Evolutionary conservation across 495 filamentous ascomycete species (phyloP).

Genomic region (Emericellopsis terricola): DNA sequence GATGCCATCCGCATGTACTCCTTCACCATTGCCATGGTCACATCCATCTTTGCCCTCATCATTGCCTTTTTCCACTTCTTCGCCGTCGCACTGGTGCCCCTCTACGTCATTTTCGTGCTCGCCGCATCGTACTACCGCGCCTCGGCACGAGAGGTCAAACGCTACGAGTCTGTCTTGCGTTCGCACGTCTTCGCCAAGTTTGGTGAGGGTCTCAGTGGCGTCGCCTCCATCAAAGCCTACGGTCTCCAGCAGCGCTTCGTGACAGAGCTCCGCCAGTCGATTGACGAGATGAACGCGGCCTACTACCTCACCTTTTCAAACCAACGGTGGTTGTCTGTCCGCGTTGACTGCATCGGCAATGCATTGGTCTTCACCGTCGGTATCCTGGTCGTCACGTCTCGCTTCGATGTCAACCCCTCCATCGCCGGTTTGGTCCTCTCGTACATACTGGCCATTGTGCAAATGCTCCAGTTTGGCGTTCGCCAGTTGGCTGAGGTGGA

Average conservation of each 20-base stretch:
- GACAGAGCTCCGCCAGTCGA: constrained; percentile 41
- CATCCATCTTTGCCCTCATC: constrained; percentile 69
- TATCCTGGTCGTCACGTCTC: constrained; percentile 81
- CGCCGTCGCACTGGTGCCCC: constrained; percentile 69
- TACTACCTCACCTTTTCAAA: constrained; percentile 91
- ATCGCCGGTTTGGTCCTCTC: constrained; percentile 77
- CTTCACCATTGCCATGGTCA: constrained; percentile 60
- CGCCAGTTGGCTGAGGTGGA: constrained; percentile 91
- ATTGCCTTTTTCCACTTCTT: constrained; percentile 93
- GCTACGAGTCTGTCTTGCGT: constrained; percentile 76
- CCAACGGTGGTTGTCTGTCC: constrained; percentile 75
- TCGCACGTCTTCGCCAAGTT: constrained; percentile 85
- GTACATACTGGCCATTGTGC: constrained; percentile 86
- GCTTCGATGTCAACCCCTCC: constrained; percentile 72
- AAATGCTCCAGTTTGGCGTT: constrained; percentile 90
- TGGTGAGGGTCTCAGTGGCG: constrained; percentile 69
- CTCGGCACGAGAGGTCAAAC: constrained; percentile 85
- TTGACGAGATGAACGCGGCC: constrained; percentile 83
- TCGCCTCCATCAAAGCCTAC: constrained; percentile 75
- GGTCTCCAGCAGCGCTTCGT: constrained; percentile 61
- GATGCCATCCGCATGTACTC: constrained; percentile 92
- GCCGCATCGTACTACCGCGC: constrained; percentile 78
- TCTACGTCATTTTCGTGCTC: constrained; percentile 63
- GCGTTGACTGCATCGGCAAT: constrained; percentile 72
- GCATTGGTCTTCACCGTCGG: constrained; percentile 69